Evolutionary conservation across 805 yeast species (phyloP).

Genomic region (Lipomyces yamanashiensis): DNA sequence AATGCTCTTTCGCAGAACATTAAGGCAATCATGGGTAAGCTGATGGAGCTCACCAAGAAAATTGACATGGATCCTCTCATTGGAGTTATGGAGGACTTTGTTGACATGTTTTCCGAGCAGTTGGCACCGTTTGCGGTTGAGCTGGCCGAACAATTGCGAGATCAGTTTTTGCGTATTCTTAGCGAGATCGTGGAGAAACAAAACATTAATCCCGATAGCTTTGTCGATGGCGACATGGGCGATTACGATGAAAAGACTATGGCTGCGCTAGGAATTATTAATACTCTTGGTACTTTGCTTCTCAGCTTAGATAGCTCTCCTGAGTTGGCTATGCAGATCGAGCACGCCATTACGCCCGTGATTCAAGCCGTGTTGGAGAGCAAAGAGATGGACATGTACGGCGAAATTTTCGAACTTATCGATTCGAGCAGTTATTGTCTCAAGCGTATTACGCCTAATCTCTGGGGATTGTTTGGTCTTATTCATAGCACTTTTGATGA

Average conservation of each 20-base stretch:
- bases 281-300: conserved; percentile 80
- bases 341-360: conserved; percentile 70
- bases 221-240: conserved; percentile 55
- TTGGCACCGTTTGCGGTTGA: conserved; percentile 89
- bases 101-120: conserved; percentile 84
- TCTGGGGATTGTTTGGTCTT: conserved; percentile 73
- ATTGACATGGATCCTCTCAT: conserved; percentile 87
- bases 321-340: conserved; percentile 65
- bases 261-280: conserved; percentile 81
- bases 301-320: conserved; percentile 80
- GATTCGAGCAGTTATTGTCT: conserved; percentile 67
- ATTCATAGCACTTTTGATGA: conserved; percentile 50
- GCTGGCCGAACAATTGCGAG: conserved; percentile 51
- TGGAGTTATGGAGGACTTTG: conserved; percentile 93
- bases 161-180: conserved; percentile 74
- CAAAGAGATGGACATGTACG: conserved; percentile 68
- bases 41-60: conserved; percentile 73
- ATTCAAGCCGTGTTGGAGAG: conserved; percentile 68
- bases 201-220: conserved; percentile 48
- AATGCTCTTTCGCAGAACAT: conserved; percentile 70
- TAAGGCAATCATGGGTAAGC: conserved; percentile 78
- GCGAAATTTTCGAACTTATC: conserved; percentile 77
- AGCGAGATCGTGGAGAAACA: conserved; percentile 64
- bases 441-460: conserved; percentile 63
- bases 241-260: conserved; percentile 56